Base-by-base conservation (phyloP, 495 filamentous ascomycete species). In the Xanthoparmelia taractica region DNA sequence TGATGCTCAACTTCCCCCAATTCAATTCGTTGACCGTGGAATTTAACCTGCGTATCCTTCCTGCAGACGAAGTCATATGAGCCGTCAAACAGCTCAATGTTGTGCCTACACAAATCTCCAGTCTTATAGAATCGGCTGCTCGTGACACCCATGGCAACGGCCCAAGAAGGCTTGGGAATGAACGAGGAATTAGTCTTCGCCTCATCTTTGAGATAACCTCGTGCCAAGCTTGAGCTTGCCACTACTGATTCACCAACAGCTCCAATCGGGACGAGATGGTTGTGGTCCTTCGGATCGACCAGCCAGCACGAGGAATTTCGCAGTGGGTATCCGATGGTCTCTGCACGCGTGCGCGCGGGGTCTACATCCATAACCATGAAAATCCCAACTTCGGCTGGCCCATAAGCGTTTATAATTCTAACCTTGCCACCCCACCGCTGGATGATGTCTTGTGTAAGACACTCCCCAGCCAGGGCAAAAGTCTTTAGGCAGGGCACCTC, bases 181-280 rank as follows among this genome's bases (percentile, higher is more conserved):
- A 85, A 85, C 1, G 69, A 72, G 5, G 70, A 57, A 18, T 65
- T 68, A 0, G 76, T 81, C 59, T 72, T 72, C 17, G 72, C 73
- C 7, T 73, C 70, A 23, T 73, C 47, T 15, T 79, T 73, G 12
- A 86, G 69, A 63, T 87, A 87, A 0, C 77, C 77, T 0, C 73
- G 67, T 10, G 75, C 78, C 15, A 87, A 70, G 29, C 80, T 72
- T 0, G 84, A 80, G 0, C 85, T 85, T 73, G 87, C 84, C n/a
- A 89, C 74, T 5, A 82, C 66, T 25, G 88, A 67, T 68, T 89
- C 86, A 45, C 86, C 86, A 41, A 84, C 72, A 8, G 73, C 72
- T 23, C 86, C 86, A 13, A 87, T 70, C 0, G 84, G 82, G 33
- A 82, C 75, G 18, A 89, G 76, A 1, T 67, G 58, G 33, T 84